These are phyloP conservation scores for Alternaria metachromatica DNA, from an alignment of 2,329 filamentous ascomycete genomes.

Conservation along the genomic window DNA sequence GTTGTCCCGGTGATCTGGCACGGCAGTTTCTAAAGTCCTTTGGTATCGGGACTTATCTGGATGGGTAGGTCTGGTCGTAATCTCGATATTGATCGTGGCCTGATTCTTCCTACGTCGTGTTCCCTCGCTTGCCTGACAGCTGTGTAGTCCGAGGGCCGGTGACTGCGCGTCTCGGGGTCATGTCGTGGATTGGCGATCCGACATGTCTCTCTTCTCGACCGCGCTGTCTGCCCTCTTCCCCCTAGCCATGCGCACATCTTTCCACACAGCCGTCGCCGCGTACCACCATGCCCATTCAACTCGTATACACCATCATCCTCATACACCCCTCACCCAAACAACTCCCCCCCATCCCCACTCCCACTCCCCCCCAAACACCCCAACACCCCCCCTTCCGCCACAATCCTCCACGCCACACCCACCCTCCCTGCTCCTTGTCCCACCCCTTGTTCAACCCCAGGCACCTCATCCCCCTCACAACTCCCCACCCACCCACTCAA, in stretches of 20 bases:
- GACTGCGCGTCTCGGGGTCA: neutral
- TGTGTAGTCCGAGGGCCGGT: neutral
- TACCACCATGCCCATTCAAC: neutral
- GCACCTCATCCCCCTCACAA: constrained; percentile 27
- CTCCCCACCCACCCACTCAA: constrained; percentile 37
- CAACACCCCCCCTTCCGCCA: constrained; percentile 16
- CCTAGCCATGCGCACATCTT: neutral
- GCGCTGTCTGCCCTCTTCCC: neutral
- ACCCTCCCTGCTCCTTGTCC: constrained; percentile 3
- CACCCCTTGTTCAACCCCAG: constrained; percentile 16
- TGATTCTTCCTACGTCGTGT: neutral
- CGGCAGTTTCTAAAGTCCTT: neutral
- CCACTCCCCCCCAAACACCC: constrained; percentile 6
- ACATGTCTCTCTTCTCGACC: neutral
- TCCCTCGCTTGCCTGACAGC: neutral
- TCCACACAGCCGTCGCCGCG: neutral
- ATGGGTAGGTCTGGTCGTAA: neutral
- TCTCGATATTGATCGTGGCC: neutral
- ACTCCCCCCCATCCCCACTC: neutral
- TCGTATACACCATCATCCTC: neutral
- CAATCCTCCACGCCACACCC: constrained; percentile 38
- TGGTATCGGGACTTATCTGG: neutral
- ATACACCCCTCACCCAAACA: neutral
- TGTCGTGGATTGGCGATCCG: neutral
- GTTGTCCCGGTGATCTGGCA: neutral